Conservation (phyloP, 1,284 basidiomycete species). For the Ceratobasidium sp. region DNA sequence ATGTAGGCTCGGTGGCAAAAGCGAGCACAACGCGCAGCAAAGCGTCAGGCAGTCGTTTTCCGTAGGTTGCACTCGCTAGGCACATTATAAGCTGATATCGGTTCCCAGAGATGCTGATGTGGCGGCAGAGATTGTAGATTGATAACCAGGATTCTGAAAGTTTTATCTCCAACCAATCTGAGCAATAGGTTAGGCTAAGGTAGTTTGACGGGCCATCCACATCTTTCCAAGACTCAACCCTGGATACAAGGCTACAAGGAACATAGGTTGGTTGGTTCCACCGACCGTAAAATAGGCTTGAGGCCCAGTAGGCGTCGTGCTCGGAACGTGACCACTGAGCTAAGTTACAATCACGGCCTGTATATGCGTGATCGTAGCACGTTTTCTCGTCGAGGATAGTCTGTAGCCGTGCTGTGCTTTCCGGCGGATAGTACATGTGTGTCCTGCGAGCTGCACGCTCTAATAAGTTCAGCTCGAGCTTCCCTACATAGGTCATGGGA, state of each 20-base stretch:
- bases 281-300: not conserved
- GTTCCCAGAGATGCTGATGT: not conserved
- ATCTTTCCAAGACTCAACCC: not conserved
- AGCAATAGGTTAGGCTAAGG: not conserved
- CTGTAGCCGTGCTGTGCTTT: not conserved
- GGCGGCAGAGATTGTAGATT: slow-evolving; percentile 11
- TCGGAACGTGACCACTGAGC: not conserved
- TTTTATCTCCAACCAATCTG: not conserved
- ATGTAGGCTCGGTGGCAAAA: slow-evolving; percentile 11
- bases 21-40: slow-evolving; percentile 22
- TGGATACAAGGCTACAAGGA: not conserved
- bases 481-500: not conserved
- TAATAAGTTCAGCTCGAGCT: not conserved
- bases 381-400: not conserved
- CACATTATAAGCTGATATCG: not conserved
- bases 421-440: slow-evolving; percentile 4
- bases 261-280: not conserved
- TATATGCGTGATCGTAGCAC: not conserved
- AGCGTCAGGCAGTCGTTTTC: not conserved
- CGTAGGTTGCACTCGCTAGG: slow-evolving; percentile 6
- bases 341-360: not conserved
- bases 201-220: not conserved
- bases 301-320: slow-evolving; percentile 6
- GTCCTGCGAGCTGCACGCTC: slow-evolving; percentile 23
- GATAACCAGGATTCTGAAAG: slow-evolving; percentile 10